These are phyloP conservation scores for Hypoxylon cercidicola DNA, from an alignment of 495 filamentous ascomycete genomes.

Conservation along the genomic window DNA sequence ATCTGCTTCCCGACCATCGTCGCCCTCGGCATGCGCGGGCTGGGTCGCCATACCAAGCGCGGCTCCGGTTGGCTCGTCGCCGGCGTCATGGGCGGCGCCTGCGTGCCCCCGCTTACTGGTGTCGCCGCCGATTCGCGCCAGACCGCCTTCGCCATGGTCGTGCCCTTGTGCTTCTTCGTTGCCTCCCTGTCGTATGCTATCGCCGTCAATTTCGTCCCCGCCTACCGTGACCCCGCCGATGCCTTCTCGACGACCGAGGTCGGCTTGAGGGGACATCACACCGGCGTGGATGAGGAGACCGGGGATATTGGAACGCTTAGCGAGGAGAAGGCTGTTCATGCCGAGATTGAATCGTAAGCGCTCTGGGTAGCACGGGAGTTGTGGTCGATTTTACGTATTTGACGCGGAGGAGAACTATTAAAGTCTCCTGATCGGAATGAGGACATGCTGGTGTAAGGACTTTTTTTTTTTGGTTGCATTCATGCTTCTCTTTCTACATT, in stretches of 20 bases:
- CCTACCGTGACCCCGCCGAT: conserved; percentile 68
- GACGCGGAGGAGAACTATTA: neutral
- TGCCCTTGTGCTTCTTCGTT: conserved; percentile 68
- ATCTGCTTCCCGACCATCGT: conserved; percentile 77
- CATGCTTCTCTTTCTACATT: no score
- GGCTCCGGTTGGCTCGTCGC: conserved; percentile 71
- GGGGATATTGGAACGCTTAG: conserved; percentile 38
- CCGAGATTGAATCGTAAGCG: conserved; percentile 27
- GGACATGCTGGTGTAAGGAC: no score
- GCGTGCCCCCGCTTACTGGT: conserved; percentile 72
- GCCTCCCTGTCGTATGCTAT: conserved; percentile 68
- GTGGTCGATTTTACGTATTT: neutral
- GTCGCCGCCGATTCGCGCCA: conserved; percentile 60
- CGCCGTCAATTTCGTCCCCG: conserved; percentile 70
- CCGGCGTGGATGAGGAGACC: conserved; percentile 40
- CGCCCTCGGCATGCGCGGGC: conserved; percentile 71
- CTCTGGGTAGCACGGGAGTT: neutral
- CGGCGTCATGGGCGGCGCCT: conserved; percentile 70
- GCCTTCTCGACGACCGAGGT: conserved; percentile 65
- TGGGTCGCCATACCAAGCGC: conserved; percentile 75
- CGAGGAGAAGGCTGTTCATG: conserved; percentile 41
- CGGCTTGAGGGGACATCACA: conserved; percentile 51
- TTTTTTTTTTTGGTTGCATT: no score
- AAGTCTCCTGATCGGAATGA: no score
- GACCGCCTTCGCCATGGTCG: conserved; percentile 59